These are phyloP conservation scores for Myrica gale DNA, from an alignment of 306 rosid genomes.

Conservation along the genomic window DNA sequence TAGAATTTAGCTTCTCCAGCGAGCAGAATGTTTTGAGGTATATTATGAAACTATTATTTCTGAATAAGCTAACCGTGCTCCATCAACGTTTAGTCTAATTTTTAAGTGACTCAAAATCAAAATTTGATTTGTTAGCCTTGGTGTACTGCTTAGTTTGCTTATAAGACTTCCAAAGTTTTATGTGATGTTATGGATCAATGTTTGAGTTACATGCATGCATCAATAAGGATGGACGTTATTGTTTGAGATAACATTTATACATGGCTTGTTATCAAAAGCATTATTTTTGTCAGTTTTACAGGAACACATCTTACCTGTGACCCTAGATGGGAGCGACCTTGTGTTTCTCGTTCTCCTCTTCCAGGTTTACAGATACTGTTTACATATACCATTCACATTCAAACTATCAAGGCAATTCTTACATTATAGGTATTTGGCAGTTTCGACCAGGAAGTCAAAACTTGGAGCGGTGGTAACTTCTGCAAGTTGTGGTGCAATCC, in stretches of 20 bases:
- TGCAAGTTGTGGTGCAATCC: slow-evolving; percentile 67
- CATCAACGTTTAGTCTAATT: neutral
- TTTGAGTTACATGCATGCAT: neutral
- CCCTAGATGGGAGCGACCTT: slow-evolving; percentile 61
- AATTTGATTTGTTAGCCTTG: neutral
- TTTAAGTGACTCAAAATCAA: neutral
- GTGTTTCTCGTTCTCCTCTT: slow-evolving; percentile 60
- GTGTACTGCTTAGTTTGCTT: neutral
- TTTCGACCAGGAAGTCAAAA: slow-evolving; percentile 51
- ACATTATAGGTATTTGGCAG: slow-evolving; percentile 43
- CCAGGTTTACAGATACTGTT: slow-evolving; percentile 48
- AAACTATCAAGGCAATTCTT: slow-evolving; percentile 12
- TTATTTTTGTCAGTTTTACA: slow-evolving; percentile 62
- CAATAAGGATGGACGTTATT: neutral
- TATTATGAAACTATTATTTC: neutral
- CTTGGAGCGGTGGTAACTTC: slow-evolving; percentile 38
- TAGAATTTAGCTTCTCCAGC: neutral
- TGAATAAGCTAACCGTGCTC: neutral
- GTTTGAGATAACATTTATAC: neutral
- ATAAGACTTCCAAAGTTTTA: neutral
- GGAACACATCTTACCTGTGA: slow-evolving; percentile 66
- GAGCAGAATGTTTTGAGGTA: neutral
- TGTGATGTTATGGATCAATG: neutral
- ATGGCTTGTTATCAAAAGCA: slow-evolving; percentile 8
- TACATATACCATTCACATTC: neutral